Conservation (phyloP, 1,284 basidiomycete species). For the Naganishia cerealis region DNA sequence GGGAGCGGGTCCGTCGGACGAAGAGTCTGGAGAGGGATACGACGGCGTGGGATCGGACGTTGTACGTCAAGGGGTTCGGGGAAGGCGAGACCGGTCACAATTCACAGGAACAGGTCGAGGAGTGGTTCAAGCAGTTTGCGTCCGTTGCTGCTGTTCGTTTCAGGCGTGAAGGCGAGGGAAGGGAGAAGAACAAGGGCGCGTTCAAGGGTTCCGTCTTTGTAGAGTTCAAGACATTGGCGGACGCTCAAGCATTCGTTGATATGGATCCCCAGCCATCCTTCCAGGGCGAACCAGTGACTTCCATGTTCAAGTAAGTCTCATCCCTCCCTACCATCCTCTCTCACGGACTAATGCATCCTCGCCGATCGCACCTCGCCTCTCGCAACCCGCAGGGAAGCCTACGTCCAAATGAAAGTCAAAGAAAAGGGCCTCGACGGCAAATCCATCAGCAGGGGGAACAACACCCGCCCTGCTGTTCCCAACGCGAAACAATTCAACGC, state of each 20-base stretch:
- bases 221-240: constrained; percentile 76
- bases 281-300: constrained; percentile 70
- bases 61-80: constrained; percentile 92
- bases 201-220: constrained; percentile 85
- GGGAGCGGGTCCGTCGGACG: constrained; percentile 69
- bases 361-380: neutral
- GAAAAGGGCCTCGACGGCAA: constrained; percentile 72
- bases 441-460: constrained; percentile 63
- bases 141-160: constrained; percentile 81
- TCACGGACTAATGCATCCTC: constrained; percentile 1
- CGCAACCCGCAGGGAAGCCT: constrained; percentile 66
- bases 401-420: constrained; percentile 95
- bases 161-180: constrained; percentile 66
- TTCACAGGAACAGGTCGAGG: constrained; percentile 73
- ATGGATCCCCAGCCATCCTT: constrained; percentile 68
- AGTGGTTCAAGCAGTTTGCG: constrained; percentile 81
- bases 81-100: constrained; percentile 62
- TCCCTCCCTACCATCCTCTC: neutral
- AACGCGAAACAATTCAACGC: constrained; percentile 70
- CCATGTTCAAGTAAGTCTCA: constrained; percentile 77
- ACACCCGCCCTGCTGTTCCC: constrained; percentile 58
- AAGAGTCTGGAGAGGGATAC: constrained; percentile 68
- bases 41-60: constrained; percentile 70
- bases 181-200: constrained; percentile 65
- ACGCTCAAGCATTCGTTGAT: constrained; percentile 70